Percentiles rank a stretch among this genome's conserved stretches.
Conservation (phyloP, 495 filamentous ascomycete species). For the Collariella sp. region DNA sequence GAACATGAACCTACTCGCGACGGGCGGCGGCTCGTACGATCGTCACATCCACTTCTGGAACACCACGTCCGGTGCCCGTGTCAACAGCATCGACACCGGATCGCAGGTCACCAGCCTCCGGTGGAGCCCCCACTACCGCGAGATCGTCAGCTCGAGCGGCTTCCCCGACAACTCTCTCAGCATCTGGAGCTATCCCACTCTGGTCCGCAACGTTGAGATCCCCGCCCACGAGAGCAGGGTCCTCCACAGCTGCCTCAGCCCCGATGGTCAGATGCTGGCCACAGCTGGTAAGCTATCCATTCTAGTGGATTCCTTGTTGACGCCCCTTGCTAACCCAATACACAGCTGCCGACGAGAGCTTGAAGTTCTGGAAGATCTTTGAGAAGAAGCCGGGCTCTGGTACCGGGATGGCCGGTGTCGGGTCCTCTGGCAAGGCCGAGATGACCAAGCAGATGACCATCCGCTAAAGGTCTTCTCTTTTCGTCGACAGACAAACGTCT, state of each 20-base stretch:
- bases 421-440: slow-evolving; percentile 47
- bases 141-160: slow-evolving; percentile 93
- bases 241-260: slow-evolving; percentile 87
- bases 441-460: slow-evolving; percentile 97
- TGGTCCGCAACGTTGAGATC: slow-evolving; percentile 96
- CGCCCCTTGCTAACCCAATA: slow-evolving; percentile 12
- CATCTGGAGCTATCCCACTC: slow-evolving; percentile 96
- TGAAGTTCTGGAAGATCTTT: slow-evolving; percentile 99
- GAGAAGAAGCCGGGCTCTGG: slow-evolving; percentile 85
- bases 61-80: slow-evolving; percentile 88
- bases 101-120: slow-evolving; percentile 91
- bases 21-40: slow-evolving; percentile 92
- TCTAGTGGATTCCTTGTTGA: background rate
- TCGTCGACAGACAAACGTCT: background rate
- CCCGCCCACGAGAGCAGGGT: slow-evolving; percentile 98
- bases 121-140: slow-evolving; percentile 94
- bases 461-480: slow-evolving; percentile 46
- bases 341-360: slow-evolving; percentile 77
- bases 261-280: slow-evolving; percentile 93
- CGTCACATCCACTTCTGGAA: slow-evolving; percentile 99
- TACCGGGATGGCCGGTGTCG: slow-evolving; percentile 49
- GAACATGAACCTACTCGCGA: slow-evolving; percentile 94
- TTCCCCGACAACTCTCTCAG: slow-evolving; percentile 98
- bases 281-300: slow-evolving; percentile 54
- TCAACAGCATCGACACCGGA: slow-evolving; percentile 98